phyloP scores from a whole-genome alignment of 768 basidiomycete genomes.

The Sutorius australiensis region DNA sequence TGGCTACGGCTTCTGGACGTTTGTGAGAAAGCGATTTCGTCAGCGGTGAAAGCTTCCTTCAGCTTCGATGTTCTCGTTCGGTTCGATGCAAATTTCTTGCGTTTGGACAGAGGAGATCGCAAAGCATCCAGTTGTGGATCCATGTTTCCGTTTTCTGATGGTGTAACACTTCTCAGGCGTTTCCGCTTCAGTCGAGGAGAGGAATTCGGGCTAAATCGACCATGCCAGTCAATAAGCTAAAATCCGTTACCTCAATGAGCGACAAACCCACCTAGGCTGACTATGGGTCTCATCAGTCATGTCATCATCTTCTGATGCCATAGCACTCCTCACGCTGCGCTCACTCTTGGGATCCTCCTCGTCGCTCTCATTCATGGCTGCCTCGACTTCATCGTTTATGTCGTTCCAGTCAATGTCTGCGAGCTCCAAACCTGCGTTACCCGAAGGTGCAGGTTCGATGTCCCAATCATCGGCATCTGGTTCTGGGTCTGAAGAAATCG shows the following conservation, averaged over 20 bases:
- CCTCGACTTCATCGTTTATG: constrained; percentile 84
- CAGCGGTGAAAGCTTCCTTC: constrained; percentile 61
- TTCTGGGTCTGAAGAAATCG: constrained; percentile 64
- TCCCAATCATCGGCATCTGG: constrained; percentile 71
- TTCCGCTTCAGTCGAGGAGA: constrained; percentile 56
- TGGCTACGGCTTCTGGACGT: constrained; percentile 23
- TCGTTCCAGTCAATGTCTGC: constrained; percentile 75
- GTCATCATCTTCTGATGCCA: constrained; percentile 47
- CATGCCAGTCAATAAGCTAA: constrained; percentile 5
- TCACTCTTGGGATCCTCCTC: constrained; percentile 42
- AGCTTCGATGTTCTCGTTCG: constrained; percentile 63
- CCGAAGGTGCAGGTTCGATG: constrained; percentile 36
- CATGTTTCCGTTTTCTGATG: constrained; percentile 51
- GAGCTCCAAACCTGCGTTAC: constrained; percentile 41
- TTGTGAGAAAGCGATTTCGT: constrained; percentile 37
- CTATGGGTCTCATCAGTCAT: constrained; percentile 50
- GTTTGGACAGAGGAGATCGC: constrained; percentile 73
- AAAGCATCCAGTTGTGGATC: constrained; percentile 40
- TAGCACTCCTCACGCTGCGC: constrained; percentile 41
- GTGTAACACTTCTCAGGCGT: constrained; percentile 67
- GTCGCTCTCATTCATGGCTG: constrained; percentile 78
- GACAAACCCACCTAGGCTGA: constrained; percentile 36
- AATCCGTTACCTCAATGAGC: constrained; percentile 19
- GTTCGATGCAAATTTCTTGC: constrained; percentile 69
- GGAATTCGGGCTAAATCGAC: constrained; percentile 34